Percentiles rank a stretch among this genome's conserved stretches.
These are phyloP conservation scores for Penicillium ochrochloron DNA, from an alignment of 495 filamentous ascomycete species.

Conservation along the genomic window DNA sequence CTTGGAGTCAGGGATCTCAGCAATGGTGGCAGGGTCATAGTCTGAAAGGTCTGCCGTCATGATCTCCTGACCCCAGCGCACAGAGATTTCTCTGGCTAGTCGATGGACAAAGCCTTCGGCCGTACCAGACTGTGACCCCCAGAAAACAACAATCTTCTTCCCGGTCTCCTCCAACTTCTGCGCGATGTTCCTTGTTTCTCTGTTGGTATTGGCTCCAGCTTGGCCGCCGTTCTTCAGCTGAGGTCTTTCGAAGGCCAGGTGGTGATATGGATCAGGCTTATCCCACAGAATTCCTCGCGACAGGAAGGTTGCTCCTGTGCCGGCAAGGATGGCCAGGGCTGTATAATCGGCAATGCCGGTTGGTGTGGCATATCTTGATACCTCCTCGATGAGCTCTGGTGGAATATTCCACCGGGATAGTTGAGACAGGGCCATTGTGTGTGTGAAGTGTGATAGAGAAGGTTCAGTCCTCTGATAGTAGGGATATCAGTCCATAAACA, in stretches of 20 bases:
- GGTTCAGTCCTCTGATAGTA: not conserved
- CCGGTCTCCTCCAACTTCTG: slow-evolving; percentile 40
- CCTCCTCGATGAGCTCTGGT: slow-evolving; percentile 28
- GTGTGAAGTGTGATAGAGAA: not conserved
- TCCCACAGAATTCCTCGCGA: slow-evolving; percentile 44
- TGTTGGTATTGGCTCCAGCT: slow-evolving; percentile 16
- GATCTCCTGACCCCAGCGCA: slow-evolving; percentile 46
- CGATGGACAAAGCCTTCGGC: slow-evolving; percentile 55
- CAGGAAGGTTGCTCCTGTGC: slow-evolving; percentile 33
- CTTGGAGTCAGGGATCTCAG: slow-evolving; percentile 43
- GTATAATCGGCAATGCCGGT: slow-evolving; percentile 37
- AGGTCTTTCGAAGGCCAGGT: slow-evolving; percentile 38
- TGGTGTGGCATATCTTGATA: slow-evolving; percentile 32
- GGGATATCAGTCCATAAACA: not conserved
- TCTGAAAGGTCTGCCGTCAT: slow-evolving; percentile 56
- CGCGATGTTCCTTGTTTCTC: slow-evolving; percentile 44
- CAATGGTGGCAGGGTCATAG: slow-evolving; percentile 50
- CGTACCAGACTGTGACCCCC: slow-evolving; percentile 61
- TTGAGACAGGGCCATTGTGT: slow-evolving; percentile 16
- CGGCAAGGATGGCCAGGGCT: slow-evolving; percentile 35
- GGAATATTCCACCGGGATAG: slow-evolving; percentile 22
- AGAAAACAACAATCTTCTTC: slow-evolving; percentile 54
- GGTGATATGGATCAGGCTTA: slow-evolving; percentile 36
- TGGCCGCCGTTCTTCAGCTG: slow-evolving; percentile 38
- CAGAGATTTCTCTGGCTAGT: slow-evolving; percentile 49